Conservation (phyloP, 208 protist species). For the Leishmania guyanensis region DNA sequence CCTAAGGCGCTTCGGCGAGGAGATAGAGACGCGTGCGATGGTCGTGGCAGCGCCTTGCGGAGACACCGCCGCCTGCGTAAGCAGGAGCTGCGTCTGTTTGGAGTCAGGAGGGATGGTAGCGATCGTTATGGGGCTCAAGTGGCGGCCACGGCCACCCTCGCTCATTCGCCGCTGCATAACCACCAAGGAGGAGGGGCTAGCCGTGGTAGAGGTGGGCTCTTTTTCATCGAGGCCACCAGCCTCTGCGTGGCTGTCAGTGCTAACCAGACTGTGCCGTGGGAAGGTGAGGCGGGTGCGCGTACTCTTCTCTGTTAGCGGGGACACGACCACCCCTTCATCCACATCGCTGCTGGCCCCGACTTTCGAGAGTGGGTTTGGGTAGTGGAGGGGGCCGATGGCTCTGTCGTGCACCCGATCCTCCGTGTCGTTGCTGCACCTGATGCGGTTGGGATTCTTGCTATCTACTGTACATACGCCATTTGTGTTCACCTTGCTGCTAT, state of each 20-base stretch:
- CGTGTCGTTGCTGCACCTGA: background rate
- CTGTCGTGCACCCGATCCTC: background rate
- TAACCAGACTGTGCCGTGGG: background rate
- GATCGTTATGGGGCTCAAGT: background rate
- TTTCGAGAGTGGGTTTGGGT: background rate
- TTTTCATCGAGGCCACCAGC: background rate
- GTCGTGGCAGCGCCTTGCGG: background rate
- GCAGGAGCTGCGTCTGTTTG: background rate
- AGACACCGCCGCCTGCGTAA: background rate
- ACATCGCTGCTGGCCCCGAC: too few relatives aligned
- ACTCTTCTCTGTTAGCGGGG: background rate
- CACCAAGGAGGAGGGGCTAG: background rate
- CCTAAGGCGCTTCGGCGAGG: background rate
- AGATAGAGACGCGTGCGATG: background rate
- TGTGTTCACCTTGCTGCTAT: background rate
- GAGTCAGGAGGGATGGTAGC: background rate
- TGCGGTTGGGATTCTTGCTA: background rate
- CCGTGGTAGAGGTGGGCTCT: background rate
- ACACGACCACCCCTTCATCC: too few relatives aligned
- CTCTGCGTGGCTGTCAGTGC: background rate
- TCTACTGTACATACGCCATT: background rate
- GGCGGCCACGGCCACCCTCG: background rate
- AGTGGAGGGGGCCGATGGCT: background rate
- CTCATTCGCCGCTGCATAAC: constrained; percentile 7
- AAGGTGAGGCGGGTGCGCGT: background rate